Evolutionary conservation across 352 stramenopile genomes (phyloP).

Genomic region (Thraustotheca clavata): DNA sequence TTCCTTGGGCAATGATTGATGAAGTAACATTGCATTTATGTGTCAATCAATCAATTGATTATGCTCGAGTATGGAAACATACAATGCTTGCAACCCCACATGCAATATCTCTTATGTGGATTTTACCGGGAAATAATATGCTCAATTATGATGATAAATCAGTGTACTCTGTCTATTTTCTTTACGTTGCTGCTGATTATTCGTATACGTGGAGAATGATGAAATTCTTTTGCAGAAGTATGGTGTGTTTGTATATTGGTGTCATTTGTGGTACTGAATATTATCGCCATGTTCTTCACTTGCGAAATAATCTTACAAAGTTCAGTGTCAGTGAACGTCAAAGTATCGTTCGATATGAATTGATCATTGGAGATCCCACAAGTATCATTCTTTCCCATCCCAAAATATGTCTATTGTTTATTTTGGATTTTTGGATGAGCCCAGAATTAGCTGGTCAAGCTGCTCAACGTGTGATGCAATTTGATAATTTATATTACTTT

Average conservation of each 20-base stretch:
- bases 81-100: background rate
- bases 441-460: background rate
- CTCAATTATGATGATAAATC: too few relatives aligned
- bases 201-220: background rate
- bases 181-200: background rate
- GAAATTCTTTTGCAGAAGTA: background rate
- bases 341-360: conserved; percentile 2
- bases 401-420: background rate
- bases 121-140: background rate
- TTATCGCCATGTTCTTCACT: background rate
- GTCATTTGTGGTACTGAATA: background rate
- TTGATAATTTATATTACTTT: background rate
- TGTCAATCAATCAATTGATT: background rate
- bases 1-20: background rate
- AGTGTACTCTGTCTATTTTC: background rate
- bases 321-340: background rate
- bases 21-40: background rate
- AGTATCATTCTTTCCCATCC: background rate
- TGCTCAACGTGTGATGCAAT: background rate
- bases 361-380: background rate
- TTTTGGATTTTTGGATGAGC: conserved; percentile 11
- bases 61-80: background rate
- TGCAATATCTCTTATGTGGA: background rate
- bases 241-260: background rate
- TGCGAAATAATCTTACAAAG: background rate